phyloP scores from a whole-genome alignment of 2,329 filamentous ascomycete species.

The Ceratocystis diversiconidia region DNA sequence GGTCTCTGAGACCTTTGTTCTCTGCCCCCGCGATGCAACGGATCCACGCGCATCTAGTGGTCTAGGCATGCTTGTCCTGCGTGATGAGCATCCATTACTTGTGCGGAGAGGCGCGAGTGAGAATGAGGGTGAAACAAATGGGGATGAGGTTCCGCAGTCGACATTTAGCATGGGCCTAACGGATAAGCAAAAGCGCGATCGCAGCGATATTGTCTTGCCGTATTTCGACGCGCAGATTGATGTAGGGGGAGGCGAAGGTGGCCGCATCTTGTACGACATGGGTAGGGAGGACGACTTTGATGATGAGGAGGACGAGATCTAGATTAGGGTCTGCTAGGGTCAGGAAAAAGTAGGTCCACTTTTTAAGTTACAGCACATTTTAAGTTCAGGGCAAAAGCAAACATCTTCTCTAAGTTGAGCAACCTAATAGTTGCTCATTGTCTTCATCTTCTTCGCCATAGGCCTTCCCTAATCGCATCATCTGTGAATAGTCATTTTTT shows the following conservation, averaged over 20 bases:
- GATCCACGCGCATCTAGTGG: constrained; percentile 3
- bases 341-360: background rate
- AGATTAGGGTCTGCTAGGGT: constrained; percentile 3
- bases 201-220: constrained; percentile 80
- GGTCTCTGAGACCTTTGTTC: constrained; percentile 52
- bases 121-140: constrained; percentile 25
- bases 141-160: constrained; percentile 42
- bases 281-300: constrained; percentile 93
- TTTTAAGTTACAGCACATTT: background rate
- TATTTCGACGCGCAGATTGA: constrained; percentile 94
- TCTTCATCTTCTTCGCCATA: background rate
- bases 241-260: constrained; percentile 65
- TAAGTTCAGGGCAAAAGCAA: background rate
- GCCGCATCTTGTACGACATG: constrained; percentile 93
- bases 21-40: background rate
- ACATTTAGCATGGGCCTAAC: constrained; percentile 82
- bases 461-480: background rate
- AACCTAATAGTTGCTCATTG: background rate
- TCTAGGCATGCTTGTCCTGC: constrained; percentile 36
- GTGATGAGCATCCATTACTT: constrained; percentile 60
- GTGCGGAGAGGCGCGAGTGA: constrained; percentile 23
- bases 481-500: too few species aligned
- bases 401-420: background rate
- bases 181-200: constrained; percentile 73
- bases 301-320: constrained; percentile 88